These are phyloP conservation scores for Neopestalotiopsis rosae DNA, from an alignment of 2,329 filamentous ascomycete species.

Conservation along the genomic window DNA sequence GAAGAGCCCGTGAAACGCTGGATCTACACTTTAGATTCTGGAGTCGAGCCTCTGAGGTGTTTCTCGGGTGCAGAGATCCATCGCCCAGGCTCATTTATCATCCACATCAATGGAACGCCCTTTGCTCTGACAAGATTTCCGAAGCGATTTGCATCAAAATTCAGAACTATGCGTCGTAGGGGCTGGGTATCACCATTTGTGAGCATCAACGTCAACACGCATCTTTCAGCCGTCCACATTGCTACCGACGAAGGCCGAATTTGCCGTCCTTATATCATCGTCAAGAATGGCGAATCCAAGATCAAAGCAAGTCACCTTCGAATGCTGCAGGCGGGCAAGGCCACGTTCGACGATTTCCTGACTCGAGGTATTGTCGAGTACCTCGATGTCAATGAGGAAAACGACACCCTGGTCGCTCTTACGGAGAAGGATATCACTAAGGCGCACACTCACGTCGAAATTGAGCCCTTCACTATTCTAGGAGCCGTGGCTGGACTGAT, in stretches of 20 bases:
- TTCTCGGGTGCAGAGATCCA: constrained; percentile 85
- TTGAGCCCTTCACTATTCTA: constrained; percentile 96
- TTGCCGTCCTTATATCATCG: constrained; percentile 93
- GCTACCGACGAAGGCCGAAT: constrained; percentile 97
- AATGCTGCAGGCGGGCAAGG: constrained; percentile 80
- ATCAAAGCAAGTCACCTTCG: constrained; percentile 80
- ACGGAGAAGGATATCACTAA: constrained; percentile 84
- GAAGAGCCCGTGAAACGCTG: constrained; percentile 88
- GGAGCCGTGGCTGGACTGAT: constrained; percentile 96
- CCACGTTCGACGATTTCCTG: constrained; percentile 93
- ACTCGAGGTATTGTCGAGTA: constrained; percentile 92
- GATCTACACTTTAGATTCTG: constrained; percentile 84
- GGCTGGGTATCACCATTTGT: constrained; percentile 96
- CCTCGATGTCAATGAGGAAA: constrained; percentile 97
- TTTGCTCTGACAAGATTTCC: constrained; percentile 86
- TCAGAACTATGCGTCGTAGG: constrained; percentile 85
- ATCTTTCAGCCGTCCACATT: constrained; percentile 90
- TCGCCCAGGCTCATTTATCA: constrained; percentile 80
- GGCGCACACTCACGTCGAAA: constrained; percentile 91
- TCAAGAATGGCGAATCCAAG: constrained; percentile 84
- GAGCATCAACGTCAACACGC: constrained; percentile 93
- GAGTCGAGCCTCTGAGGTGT: constrained; percentile 76
- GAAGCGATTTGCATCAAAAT: constrained; percentile 83
- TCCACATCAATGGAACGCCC: constrained; percentile 95
- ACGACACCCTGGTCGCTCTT: constrained; percentile 91